These are phyloP conservation scores for Fonsecaea monophora DNA, from an alignment of 2,329 filamentous ascomycete species.

Conservation along the genomic window DNA sequence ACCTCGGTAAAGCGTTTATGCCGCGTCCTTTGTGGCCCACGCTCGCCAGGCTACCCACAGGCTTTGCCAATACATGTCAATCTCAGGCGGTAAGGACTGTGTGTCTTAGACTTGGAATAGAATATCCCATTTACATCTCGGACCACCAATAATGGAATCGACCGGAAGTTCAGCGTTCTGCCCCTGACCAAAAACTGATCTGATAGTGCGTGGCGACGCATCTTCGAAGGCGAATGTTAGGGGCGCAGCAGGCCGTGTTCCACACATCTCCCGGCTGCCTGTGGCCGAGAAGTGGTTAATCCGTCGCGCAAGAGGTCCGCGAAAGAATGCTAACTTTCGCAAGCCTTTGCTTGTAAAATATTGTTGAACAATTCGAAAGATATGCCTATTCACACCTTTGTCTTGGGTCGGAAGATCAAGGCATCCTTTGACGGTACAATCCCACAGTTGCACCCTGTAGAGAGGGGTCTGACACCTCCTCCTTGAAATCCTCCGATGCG, in stretches of 20 bases:
- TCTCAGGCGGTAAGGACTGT: background rate
- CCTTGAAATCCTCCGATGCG: conserved; percentile 33
- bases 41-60: background rate
- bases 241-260: background rate
- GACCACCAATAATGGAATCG: conserved; percentile 12
- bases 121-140: conserved; percentile 2
- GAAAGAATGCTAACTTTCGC: background rate
- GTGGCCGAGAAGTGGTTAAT: background rate
- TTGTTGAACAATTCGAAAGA: background rate
- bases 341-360: conserved; percentile 7
- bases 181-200: background rate
- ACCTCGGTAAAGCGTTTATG: conserved; percentile 19
- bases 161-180: background rate
- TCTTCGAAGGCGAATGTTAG: conserved; percentile 2
- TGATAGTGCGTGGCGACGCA: background rate
- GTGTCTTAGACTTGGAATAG: background rate
- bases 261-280: background rate
- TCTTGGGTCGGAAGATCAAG: conserved; percentile 14
- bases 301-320: background rate
- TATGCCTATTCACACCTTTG: conserved; percentile 6
- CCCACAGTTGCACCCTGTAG: conserved; percentile 19
- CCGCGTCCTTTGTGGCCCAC: background rate
- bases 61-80: background rate
- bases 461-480: conserved; percentile 17
- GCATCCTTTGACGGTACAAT: conserved; percentile 5